Percentiles rank a stretch among this genome's conserved stretches.
These are phyloP conservation scores for Corchorus olitorius DNA, from an alignment of 345 rosid genomes.

Conservation along the genomic window DNA sequence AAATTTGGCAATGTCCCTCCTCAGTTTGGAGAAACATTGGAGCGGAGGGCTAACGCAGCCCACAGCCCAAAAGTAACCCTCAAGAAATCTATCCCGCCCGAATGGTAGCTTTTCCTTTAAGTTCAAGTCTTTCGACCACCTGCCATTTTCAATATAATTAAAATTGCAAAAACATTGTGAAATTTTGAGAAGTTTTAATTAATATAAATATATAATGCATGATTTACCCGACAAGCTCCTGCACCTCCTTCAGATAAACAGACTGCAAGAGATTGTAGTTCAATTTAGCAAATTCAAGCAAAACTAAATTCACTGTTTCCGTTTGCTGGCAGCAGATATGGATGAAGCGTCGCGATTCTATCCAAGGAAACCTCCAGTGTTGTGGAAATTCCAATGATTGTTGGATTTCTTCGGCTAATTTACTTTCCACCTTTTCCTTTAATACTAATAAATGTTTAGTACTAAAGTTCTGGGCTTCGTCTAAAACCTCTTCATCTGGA, in stretches of 20 bases:
- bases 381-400: background rate
- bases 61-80: background rate
- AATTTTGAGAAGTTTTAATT: too few species aligned
- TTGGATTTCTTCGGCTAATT: too few species aligned
- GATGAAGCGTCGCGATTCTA: slow-evolving; percentile 9
- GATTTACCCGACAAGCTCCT: too few species aligned
- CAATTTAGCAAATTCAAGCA: background rate
- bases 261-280: background rate
- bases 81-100: background rate
- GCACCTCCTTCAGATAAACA: background rate
- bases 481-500: background rate
- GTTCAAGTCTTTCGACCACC: slow-evolving; percentile 14
- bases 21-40: background rate
- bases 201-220: too few species aligned
- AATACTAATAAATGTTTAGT: too few species aligned
- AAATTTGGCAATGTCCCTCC: background rate
- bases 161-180: too few species aligned
- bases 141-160: background rate
- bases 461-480: background rate
- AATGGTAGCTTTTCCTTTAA: slow-evolving; percentile 6
- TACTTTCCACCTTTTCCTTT: too few species aligned
- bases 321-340: too few species aligned
- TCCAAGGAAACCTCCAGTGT: slow-evolving; percentile 11
- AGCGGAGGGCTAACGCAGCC: background rate
- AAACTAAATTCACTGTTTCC: background rate